phyloP scores from a whole-genome alignment of 1,284 basidiomycete genomes.

The Cystobasidium slooffiae region DNA sequence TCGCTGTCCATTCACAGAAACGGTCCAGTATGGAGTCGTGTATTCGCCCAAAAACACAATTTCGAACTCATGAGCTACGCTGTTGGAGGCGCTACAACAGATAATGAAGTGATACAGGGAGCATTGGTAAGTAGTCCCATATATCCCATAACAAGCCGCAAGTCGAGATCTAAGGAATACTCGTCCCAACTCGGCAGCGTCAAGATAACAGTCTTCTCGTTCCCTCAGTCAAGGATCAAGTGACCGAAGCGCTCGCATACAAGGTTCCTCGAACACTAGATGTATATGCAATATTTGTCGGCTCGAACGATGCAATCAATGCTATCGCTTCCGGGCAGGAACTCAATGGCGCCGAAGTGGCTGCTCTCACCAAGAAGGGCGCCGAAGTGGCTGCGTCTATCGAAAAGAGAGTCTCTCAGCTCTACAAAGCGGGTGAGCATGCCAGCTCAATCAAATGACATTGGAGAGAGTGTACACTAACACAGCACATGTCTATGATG shows the following conservation, averaged over 20 bases:
- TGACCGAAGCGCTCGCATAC: background rate
- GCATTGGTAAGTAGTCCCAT: background rate
- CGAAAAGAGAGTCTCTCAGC: conserved; percentile 16
- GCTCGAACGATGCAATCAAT: conserved; percentile 12
- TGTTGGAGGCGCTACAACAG: conserved; percentile 30
- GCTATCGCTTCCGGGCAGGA: too few species aligned
- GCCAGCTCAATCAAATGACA: background rate
- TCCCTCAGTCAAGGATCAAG: conserved; percentile 17
- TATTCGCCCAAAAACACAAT: conserved; percentile 6
- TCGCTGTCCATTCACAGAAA: background rate
- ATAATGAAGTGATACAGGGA: conserved; percentile 24
- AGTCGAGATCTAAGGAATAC: background rate
- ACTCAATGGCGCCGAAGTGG: background rate
- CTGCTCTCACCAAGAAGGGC: conserved; percentile 7
- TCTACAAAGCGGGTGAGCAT: conserved; percentile 18
- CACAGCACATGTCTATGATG: background rate
- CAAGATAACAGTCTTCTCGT: conserved; percentile 7
- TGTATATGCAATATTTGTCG: conserved; percentile 8
- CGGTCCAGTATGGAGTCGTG: conserved; percentile 27
- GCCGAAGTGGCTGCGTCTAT: conserved; percentile 7
- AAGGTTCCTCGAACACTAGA: conserved; percentile 5
- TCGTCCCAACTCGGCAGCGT: background rate
- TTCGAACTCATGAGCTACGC: conserved; percentile 29
- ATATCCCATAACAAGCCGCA: background rate
- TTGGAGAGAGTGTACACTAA: background rate